Percentiles rank a stretch among this genome's conserved stretches.
Conservation (phyloP, 2,329 filamentous ascomycete species). For the Cladophialophora bantiana region DNA sequence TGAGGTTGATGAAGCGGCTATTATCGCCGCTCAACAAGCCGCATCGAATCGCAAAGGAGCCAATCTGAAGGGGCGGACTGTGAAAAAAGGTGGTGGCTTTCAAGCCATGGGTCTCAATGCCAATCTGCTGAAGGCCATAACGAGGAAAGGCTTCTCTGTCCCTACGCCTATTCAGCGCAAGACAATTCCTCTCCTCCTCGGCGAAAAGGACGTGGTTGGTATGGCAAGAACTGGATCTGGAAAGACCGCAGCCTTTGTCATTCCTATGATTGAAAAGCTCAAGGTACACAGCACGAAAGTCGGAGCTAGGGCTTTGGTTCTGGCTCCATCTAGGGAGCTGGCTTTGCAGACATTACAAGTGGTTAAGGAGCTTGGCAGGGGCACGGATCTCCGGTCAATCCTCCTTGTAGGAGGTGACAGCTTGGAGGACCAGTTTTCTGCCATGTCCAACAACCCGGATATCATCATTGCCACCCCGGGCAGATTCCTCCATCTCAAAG, state of each 20-base stretch:
- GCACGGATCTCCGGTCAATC: slow-evolving; percentile 89
- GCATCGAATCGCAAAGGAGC: slow-evolving; percentile 85
- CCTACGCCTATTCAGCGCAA: slow-evolving; percentile 98
- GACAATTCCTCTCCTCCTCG: slow-evolving; percentile 88
- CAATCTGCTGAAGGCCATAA: slow-evolving; percentile 86
- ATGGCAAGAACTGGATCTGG: slow-evolving; percentile 99
- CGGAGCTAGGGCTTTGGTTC: slow-evolving; percentile 82
- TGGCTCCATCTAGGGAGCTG: slow-evolving; percentile 92
- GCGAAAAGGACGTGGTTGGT: slow-evolving; percentile 93
- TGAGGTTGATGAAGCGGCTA: slow-evolving; percentile 74
- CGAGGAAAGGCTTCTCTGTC: slow-evolving; percentile 91
- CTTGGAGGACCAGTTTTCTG: slow-evolving; percentile 90
- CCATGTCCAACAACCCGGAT: slow-evolving; percentile 93
- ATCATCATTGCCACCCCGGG: slow-evolving; percentile 97
- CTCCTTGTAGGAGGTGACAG: slow-evolving; percentile 94
- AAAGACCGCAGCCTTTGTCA: slow-evolving; percentile 97
- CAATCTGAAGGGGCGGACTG: slow-evolving; percentile 81
- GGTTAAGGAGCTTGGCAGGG: slow-evolving; percentile 89
- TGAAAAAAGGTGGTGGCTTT: slow-evolving; percentile 96
- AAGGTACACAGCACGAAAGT: slow-evolving; percentile 87
- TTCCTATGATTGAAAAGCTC: slow-evolving; percentile 95
- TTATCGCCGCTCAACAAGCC: slow-evolving; percentile 87
- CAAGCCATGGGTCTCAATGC: slow-evolving; percentile 91
- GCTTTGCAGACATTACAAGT: slow-evolving; percentile 95
- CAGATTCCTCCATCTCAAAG: slow-evolving; percentile 93